These are phyloP conservation scores for Starmerella gropengiesseri DNA, from an alignment of 805 yeast species.

Conservation along the genomic window DNA sequence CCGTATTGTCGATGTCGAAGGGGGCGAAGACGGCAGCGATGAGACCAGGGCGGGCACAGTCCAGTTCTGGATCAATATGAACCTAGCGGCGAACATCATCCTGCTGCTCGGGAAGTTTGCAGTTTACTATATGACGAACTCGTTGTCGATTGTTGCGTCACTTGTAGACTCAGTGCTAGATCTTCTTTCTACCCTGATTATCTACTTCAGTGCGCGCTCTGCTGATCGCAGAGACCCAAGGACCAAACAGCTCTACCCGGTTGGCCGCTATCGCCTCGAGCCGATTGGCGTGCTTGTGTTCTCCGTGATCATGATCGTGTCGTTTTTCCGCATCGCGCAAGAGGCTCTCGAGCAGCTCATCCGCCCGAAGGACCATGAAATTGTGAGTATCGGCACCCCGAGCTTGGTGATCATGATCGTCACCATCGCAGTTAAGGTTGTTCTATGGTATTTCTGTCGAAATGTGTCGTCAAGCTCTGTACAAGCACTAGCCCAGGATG, in stretches of 20 bases:
- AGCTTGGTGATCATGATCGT: slow-evolving; percentile 49
- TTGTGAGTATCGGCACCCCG: slow-evolving; percentile 40
- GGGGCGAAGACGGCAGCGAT: background rate
- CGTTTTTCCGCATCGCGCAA: slow-evolving; percentile 61
- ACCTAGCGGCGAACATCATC: slow-evolving; percentile 46
- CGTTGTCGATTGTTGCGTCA: slow-evolving; percentile 69
- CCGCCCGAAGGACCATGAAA: slow-evolving; percentile 27
- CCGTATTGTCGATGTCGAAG: background rate
- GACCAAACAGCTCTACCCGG: slow-evolving; percentile 40
- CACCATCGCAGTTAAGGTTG: slow-evolving; percentile 50
- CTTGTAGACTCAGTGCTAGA: slow-evolving; percentile 67
- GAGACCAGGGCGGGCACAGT: slow-evolving; percentile 27
- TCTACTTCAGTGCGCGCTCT: slow-evolving; percentile 44
- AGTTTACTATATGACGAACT: slow-evolving; percentile 53
- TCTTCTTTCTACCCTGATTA: slow-evolving; percentile 62
- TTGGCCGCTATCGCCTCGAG: slow-evolving; percentile 62
- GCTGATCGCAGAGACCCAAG: slow-evolving; percentile 38
- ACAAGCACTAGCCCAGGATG: slow-evolving; percentile 74
- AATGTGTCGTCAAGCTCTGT: slow-evolving; percentile 53
- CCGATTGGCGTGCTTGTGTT: slow-evolving; percentile 71
- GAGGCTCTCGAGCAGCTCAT: slow-evolving; percentile 46
- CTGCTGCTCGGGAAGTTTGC: slow-evolving; percentile 49
- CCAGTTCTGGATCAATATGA: slow-evolving; percentile 50
- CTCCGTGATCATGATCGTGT: slow-evolving; percentile 56
- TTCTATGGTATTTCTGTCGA: slow-evolving; percentile 55